These are phyloP conservation scores for Kodamaea arcana DNA, from an alignment of 1,139 yeast species.

Conservation along the genomic window DNA sequence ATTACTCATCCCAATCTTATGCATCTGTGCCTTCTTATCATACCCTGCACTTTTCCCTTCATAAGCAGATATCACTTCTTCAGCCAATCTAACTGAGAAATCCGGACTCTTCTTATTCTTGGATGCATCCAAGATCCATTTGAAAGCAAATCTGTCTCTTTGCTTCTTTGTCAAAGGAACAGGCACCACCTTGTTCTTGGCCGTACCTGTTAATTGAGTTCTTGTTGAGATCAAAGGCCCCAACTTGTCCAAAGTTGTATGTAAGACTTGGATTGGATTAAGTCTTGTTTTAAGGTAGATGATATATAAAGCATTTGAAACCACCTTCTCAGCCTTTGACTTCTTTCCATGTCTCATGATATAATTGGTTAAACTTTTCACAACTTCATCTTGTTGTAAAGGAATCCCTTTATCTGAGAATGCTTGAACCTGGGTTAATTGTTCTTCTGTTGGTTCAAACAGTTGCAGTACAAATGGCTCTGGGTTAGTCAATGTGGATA, in stretches of 20 bases:
- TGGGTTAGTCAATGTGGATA: constrained; percentile 33
- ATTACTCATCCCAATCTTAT: constrained; percentile 77
- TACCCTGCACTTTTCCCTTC: constrained; percentile 80
- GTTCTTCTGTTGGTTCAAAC: constrained; percentile 58
- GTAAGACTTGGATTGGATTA: constrained; percentile 75
- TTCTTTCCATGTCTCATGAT: constrained; percentile 94
- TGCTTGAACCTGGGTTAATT: constrained; percentile 49
- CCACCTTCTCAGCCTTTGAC: constrained; percentile 68
- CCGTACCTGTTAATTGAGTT: constrained; percentile 79
- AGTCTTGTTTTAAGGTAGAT: constrained; percentile 66
- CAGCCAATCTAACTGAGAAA: constrained; percentile 84
- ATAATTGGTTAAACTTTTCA: constrained; percentile 76
- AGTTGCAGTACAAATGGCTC: constrained; percentile 33
- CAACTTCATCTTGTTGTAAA: constrained; percentile 58
- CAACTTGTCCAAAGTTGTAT: constrained; percentile 70
- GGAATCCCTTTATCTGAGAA: constrained; percentile 59
- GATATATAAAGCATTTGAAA: constrained; percentile 76
- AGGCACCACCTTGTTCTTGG: constrained; percentile 78
- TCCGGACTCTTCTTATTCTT: constrained; percentile 75
- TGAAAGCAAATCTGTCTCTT: constrained; percentile 79
- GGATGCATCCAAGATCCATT: constrained; percentile 86
- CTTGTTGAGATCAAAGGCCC: constrained; percentile 83
- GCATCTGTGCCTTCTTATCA: constrained; percentile 80
- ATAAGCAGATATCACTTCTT: constrained; percentile 75
- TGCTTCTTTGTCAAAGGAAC: constrained; percentile 79